phyloP scores from a whole-genome alignment of 306 rosid species.

The Ammopiptanthus mongolicus region DNA sequence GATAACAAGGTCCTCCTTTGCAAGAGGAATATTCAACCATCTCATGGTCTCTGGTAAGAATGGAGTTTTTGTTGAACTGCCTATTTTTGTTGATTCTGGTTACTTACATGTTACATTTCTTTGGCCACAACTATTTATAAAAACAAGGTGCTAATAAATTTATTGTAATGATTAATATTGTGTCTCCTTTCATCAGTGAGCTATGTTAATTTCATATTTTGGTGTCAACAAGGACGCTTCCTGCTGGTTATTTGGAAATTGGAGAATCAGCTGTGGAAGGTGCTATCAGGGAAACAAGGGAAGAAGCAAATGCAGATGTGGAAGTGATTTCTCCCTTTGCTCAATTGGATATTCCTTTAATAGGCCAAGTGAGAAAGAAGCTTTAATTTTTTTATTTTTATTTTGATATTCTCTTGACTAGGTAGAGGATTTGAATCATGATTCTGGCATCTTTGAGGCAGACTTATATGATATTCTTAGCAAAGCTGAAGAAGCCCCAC shows the following conservation, averaged over 20 bases:
- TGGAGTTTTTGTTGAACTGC: neutral
- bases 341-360: constrained; percentile 90
- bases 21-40: constrained; percentile 95
- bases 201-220: constrained; percentile 27
- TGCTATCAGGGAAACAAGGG: constrained; percentile 91
- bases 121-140: neutral
- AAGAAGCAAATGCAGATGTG: constrained; percentile 96
- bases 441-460: constrained; percentile 38
- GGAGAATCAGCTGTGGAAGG: constrained; percentile 98
- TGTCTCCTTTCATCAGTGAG: constrained; percentile 17
- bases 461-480: constrained; percentile 86
- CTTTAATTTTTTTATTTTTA: neutral
- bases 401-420: constrained; percentile 5
- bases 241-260: constrained; percentile 93
- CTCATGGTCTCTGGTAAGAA: constrained; percentile 90
- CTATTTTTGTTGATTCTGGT: constrained; percentile 17
- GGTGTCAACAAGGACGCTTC: constrained; percentile 75
- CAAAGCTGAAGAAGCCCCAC: constrained; percentile 74
- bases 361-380: constrained; percentile 72
- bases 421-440: constrained; percentile 24
- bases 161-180: constrained; percentile 19
- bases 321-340: constrained; percentile 86
- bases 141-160: constrained; percentile 12
- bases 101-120: neutral
- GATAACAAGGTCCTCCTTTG: constrained; percentile 87